A percentile compares a stretch with the other conserved stretches of the same genome.
These are phyloP conservation scores for Elongisporangium senticosum DNA, from an alignment of 352 stramenopile genomes.

Conservation along the genomic window DNA sequence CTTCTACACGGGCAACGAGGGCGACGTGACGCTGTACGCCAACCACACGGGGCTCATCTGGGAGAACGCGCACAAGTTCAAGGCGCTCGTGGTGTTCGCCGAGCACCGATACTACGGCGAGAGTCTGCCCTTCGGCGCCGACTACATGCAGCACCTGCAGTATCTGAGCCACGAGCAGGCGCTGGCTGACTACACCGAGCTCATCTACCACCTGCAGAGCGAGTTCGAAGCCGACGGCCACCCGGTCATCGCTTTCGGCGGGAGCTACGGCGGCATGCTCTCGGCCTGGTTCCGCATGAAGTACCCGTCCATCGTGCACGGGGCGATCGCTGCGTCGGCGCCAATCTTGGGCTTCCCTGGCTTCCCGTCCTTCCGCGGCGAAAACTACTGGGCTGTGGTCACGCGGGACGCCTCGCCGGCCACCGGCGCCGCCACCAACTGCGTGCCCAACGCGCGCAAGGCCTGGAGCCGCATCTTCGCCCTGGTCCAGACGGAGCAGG, in stretches of 20 bases:
- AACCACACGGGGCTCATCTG: slow-evolving; percentile 95
- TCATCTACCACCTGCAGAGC: slow-evolving; percentile 84
- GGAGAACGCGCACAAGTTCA: slow-evolving; percentile 87
- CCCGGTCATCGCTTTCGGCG: slow-evolving; percentile 92
- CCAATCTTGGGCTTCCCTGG: slow-evolving; percentile 89
- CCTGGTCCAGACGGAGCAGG: slow-evolving; percentile 50
- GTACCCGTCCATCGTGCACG: slow-evolving; percentile 89
- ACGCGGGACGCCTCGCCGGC: slow-evolving; percentile 63
- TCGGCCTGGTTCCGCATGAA: slow-evolving; percentile 94
- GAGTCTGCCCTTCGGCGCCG: slow-evolving; percentile 69
- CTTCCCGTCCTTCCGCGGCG: slow-evolving; percentile 50
- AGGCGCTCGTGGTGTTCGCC: slow-evolving; percentile 90
- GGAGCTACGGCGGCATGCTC: slow-evolving; percentile 96
- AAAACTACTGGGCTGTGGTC: slow-evolving; percentile 84
- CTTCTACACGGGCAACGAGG: slow-evolving; percentile 95
- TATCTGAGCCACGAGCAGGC: slow-evolving; percentile 91
- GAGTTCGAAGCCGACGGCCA: slow-evolving; percentile 65
- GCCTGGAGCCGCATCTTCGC: slow-evolving; percentile 76
- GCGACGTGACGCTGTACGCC: slow-evolving; percentile 91
- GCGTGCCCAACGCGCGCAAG: slow-evolving; percentile 77
- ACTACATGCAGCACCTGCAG: slow-evolving; percentile 66
- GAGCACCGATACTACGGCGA: slow-evolving; percentile 96
- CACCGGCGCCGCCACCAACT: slow-evolving; percentile 68
- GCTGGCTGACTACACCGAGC: slow-evolving; percentile 88
- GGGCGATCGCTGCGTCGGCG: slow-evolving; percentile 91